Conservation (phyloP, 352 stramenopile species). For the Phytophthora boehmeriae region DNA sequence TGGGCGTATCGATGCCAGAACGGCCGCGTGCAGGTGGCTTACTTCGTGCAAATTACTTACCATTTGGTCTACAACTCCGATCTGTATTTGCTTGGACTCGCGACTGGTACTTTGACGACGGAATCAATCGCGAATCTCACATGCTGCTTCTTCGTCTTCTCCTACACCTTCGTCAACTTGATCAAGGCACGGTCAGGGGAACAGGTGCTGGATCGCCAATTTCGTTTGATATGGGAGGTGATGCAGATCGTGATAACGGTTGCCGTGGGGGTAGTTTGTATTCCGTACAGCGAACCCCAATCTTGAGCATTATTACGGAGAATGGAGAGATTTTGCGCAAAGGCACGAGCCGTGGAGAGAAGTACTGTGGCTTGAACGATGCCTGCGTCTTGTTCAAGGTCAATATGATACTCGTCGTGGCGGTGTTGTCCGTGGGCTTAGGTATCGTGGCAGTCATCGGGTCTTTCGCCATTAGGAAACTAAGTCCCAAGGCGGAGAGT, state of each 20-base stretch:
- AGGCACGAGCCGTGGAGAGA: constrained; percentile 10
- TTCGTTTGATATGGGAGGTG: constrained; percentile 16
- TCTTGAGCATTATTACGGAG: constrained; percentile 18
- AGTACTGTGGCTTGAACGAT: constrained; percentile 21
- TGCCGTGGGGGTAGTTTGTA: constrained; percentile 9
- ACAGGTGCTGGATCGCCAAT: constrained; percentile 13
- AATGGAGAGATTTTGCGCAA: constrained; percentile 34
- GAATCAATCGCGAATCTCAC: constrained; percentile 13
- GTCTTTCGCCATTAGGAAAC: constrained; percentile 17
- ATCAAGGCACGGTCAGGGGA: constrained; percentile 9
- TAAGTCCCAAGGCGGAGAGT: constrained; percentile 10
- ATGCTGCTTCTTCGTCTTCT: constrained; percentile 20
- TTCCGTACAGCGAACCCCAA: constrained; percentile 16
- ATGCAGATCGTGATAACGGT: constrained; percentile 16
- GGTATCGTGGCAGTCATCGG: constrained; percentile 12
- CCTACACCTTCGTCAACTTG: constrained; percentile 18
- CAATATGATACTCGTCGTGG: constrained; percentile 19
- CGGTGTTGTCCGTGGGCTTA: constrained; percentile 7
- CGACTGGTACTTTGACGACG: constrained; percentile 24
- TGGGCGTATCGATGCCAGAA: constrained; percentile 37
- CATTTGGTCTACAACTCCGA: constrained; percentile 30
- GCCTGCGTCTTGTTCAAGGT: constrained; percentile 29
- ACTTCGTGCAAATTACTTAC: constrained; percentile 28
- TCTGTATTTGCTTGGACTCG: constrained; percentile 27
- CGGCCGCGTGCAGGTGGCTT: constrained; percentile 24